Conservation (phyloP, 2,329 filamentous ascomycete genomes). For the Diaporthe vexans region DNA sequence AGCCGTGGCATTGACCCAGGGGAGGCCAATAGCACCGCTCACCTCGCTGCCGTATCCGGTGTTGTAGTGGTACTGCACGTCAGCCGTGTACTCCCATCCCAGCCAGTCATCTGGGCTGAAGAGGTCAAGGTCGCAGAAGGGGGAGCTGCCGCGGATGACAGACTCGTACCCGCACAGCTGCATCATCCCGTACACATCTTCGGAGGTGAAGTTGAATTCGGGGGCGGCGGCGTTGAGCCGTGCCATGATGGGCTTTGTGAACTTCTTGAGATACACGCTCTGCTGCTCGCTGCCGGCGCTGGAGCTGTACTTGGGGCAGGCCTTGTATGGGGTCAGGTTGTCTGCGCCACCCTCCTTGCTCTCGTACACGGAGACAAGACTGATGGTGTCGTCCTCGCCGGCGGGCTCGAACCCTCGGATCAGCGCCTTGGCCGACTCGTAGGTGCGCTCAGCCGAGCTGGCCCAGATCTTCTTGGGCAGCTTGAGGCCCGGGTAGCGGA, state of each 20-base stretch:
- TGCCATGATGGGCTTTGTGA: slow-evolving; percentile 72
- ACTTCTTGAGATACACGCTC: slow-evolving; percentile 63
- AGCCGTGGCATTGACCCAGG: slow-evolving; percentile 76
- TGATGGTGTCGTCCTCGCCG: slow-evolving; percentile 63
- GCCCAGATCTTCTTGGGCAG: slow-evolving; percentile 71
- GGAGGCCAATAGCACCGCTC: slow-evolving; percentile 71
- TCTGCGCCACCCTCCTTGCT: slow-evolving; percentile 70
- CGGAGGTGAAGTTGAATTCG: slow-evolving; percentile 73
- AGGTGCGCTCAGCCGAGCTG: slow-evolving; percentile 73
- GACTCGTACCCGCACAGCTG: slow-evolving; percentile 76
- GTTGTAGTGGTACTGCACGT: slow-evolving; percentile 76
- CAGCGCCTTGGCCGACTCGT: slow-evolving; percentile 69
- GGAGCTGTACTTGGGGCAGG: slow-evolving; percentile 73
- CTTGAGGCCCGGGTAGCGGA: slow-evolving; percentile 69
- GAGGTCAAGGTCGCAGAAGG: slow-evolving; percentile 71
- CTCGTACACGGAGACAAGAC: slow-evolving; percentile 69
- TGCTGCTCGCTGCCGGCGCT: slow-evolving; percentile 70
- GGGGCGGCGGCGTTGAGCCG: slow-evolving; percentile 67
- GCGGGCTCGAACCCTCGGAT: slow-evolving; percentile 67
- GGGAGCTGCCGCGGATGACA: slow-evolving; percentile 72
- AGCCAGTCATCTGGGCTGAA: slow-evolving; percentile 76
- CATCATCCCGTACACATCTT: slow-evolving; percentile 76
- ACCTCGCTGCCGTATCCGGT: slow-evolving; percentile 73
- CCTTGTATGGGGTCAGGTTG: slow-evolving; percentile 73
- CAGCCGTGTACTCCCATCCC: slow-evolving; percentile 75